Percentiles rank a stretch among this genome's conserved stretches.
These are phyloP conservation scores for Pichia sp. DNA, from an alignment of 1,139 yeast genomes.

Conservation along the genomic window DNA sequence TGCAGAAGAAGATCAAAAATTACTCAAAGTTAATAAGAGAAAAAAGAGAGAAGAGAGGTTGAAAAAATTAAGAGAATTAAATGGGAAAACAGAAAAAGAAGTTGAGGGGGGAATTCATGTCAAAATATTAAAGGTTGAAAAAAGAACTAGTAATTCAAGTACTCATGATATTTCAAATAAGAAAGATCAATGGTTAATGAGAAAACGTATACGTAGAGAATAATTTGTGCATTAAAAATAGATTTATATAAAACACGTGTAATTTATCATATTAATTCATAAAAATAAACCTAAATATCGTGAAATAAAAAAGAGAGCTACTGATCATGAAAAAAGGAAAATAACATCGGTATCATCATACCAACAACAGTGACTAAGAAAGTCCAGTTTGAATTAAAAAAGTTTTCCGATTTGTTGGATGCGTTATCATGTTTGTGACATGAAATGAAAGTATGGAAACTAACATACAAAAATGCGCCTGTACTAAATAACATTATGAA, in stretches of 20 bases:
- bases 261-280: too few species aligned
- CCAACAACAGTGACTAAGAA: conserved; percentile 16
- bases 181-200: conserved; percentile 55
- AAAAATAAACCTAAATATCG: too few species aligned
- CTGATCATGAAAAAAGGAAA: conserved; percentile 24
- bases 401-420: neutral
- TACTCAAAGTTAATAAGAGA: conserved; percentile 33
- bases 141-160: neutral
- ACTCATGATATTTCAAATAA: conserved; percentile 34
- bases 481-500: conserved; percentile 47
- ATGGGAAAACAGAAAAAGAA: conserved; percentile 38
- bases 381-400: conserved; percentile 2
- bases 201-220: conserved; percentile 40
- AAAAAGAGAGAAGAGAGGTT: conserved; percentile 37
- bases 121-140: conserved; percentile 10
- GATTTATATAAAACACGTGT: neutral
- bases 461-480: conserved; percentile 69
- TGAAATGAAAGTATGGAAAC: conserved; percentile 51
- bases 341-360: conserved; percentile 25
- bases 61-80: conserved; percentile 36
- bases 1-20: conserved; percentile 26
- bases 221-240: conserved; percentile 4
- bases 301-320: neutral
- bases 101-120: conserved; percentile 45
- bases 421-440: conserved; percentile 27